Base-by-base conservation (phyloP, 2,329 filamentous ascomycete genomes). In the Penicillium digitatum region DNA sequence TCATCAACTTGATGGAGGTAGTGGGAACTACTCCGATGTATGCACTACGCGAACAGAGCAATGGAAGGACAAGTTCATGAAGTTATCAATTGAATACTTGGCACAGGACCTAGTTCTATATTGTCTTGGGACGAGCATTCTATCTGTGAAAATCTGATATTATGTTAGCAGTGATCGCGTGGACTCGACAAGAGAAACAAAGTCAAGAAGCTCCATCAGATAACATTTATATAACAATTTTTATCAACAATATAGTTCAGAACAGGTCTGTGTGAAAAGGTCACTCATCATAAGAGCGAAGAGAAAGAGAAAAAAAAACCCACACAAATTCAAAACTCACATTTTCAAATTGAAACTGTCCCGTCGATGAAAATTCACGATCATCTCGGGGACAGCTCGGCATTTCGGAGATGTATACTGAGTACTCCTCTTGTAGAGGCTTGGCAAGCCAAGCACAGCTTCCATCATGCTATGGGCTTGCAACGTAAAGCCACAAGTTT, bases 381-480 rank as follows among this genome's bases (percentile, higher is more conserved):
- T 27, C 24, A 38, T 31, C 16, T 32, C 16, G 18, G 47, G 37
- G 27, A 39, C 34, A 55, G 34, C 39, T 39, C 2, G 24, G 9
- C n/a, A 24, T 32, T 27, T 42, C 6, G 16, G 34, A 37, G 32
- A 48, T 27, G 26, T 14, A 29, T 20, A n/a, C 5, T 27, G 26
- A 8, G n/a, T n/a, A n/a, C n/a, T 4, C 11, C 11, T 12, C 29
- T 4, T 11, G 10, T 37, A n/a, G n/a, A 49, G 12, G 87, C 90
- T 78, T 95, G 91, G 55, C 91, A 86, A 67, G 95, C 84, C 65
- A 95, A 80, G 65, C 92, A 84, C 52, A 96, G 74, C 68, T 80
- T 81, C 82, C 82, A 87, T 83, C 34, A 35, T 57, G 29, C 48
- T 27, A 44, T 38, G 18, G 18, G 20, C 10, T 42, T 46, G 24